Conservation (phyloP, 202 grass and related monocot genomes). For the Carex arenaria region DNA sequence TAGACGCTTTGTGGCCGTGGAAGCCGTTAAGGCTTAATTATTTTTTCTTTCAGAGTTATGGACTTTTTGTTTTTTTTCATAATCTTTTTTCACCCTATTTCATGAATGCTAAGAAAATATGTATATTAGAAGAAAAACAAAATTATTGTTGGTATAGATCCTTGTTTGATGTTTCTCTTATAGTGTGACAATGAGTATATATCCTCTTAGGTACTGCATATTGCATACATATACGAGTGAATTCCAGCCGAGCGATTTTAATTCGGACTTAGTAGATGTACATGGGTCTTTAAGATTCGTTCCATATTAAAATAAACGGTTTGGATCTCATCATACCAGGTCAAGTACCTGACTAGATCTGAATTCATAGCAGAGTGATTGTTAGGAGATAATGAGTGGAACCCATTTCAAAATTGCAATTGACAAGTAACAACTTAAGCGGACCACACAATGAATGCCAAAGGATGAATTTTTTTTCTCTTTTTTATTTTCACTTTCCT, state of each 20-base stretch:
- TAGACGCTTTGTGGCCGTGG: constrained; percentile 1
- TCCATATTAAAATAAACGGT: too few species aligned
- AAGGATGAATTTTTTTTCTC: neutral
- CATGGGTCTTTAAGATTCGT: too few species aligned
- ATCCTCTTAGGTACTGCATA: too few species aligned
- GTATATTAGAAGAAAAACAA: neutral
- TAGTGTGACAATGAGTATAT: too few species aligned
- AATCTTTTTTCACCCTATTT: neutral
- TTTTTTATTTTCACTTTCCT: neutral
- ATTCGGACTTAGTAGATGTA: too few species aligned
- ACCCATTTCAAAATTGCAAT: neutral
- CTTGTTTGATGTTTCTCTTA: neutral
- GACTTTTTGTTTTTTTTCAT: neutral
- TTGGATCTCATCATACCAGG: too few species aligned
- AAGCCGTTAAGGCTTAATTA: constrained; percentile 8
- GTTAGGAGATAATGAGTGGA: neutral
- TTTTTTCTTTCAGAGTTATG: neutral
- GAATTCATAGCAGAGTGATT: too few species aligned
- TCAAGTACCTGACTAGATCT: too few species aligned
- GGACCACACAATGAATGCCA: neutral
- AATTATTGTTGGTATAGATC: neutral
- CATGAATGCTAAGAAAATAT: neutral
- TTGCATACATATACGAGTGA: too few species aligned
- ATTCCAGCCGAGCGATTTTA: too few species aligned
- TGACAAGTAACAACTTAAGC: neutral